phyloP scores from a whole-genome alignment of 1,284 basidiomycete species.

The Trichosporon coremiiforme region DNA sequence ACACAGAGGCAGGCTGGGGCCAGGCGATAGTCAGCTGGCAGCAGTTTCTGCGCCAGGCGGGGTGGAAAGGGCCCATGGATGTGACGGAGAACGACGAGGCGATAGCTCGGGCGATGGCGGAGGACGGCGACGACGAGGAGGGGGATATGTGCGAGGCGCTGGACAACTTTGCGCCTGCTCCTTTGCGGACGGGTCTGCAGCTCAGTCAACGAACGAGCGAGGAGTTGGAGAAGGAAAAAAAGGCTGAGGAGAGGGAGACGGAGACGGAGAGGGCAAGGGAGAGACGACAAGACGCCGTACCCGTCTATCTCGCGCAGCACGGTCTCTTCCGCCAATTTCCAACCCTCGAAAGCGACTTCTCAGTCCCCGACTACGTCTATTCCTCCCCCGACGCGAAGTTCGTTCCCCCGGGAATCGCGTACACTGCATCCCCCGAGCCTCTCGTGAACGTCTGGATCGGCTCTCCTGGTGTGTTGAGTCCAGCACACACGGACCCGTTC shows the following conservation, averaged over 20 bases:
- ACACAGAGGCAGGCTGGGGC: conserved; percentile 77
- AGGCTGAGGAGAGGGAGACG: too few species aligned
- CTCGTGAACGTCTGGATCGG: conserved; percentile 89
- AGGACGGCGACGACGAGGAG: not conserved
- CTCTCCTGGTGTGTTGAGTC: conserved; percentile 65
- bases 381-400: conserved; percentile 60
- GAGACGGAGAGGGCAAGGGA: too few species aligned
- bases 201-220: too few species aligned
- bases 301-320: conserved; percentile 89
- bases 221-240: too few species aligned
- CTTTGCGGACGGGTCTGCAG: not conserved
- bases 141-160: not conserved
- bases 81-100: too few species aligned
- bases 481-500: conserved; percentile 95
- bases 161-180: not conserved
- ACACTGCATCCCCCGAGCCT: conserved; percentile 64
- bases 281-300: conserved; percentile 12
- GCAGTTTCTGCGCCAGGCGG: conserved; percentile 66
- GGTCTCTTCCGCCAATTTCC: conserved; percentile 84
- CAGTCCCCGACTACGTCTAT: conserved; percentile 85
- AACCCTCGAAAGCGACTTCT: conserved; percentile 69
- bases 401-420: conserved; percentile 45
- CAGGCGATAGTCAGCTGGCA: conserved; percentile 80
- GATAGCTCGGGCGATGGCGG: too few species aligned
- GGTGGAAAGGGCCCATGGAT: conserved; percentile 50